phyloP scores from a whole-genome alignment of 2,329 filamentous ascomycete species.

The Stachybotrys elegans region DNA sequence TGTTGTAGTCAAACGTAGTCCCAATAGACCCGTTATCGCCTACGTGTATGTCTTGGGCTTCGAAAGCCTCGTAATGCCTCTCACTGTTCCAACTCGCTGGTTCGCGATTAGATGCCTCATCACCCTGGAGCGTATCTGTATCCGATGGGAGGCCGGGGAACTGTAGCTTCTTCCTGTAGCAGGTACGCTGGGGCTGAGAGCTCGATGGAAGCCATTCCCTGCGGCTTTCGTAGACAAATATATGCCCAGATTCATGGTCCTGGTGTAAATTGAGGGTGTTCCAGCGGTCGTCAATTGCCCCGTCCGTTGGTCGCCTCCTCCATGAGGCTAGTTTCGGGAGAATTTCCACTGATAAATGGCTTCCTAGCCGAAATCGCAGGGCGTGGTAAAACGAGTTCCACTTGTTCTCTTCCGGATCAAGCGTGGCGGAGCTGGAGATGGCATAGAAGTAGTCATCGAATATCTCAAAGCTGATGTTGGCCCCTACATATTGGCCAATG shows the following conservation, averaged over 20 bases:
- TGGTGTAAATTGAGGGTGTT: conserved; percentile 57
- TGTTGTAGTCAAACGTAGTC: conserved; percentile 43
- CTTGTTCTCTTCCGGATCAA: conserved; percentile 58
- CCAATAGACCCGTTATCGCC: conserved; percentile 37
- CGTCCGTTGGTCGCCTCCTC: conserved; percentile 63
- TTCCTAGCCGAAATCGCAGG: conserved; percentile 53
- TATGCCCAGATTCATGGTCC: conserved; percentile 52
- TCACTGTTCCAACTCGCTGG: conserved; percentile 28
- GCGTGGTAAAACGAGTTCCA: conserved; percentile 68
- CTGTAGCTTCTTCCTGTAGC: conserved; percentile 54
- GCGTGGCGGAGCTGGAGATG: conserved; percentile 59
- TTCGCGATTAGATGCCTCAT: not conserved
- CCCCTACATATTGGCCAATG: conserved; percentile 60
- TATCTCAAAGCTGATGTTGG: conserved; percentile 67
- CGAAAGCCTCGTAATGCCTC: conserved; percentile 12
- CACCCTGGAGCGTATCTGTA: conserved; percentile 32
- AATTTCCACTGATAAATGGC: conserved; percentile 32
- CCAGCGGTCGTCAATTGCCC: conserved; percentile 71
- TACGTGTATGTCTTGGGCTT: conserved; percentile 33
- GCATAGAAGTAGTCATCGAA: conserved; percentile 63
- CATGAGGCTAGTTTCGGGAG: conserved; percentile 42
- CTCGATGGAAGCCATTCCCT: conserved; percentile 57
- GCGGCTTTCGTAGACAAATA: conserved; percentile 62
- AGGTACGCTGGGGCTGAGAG: conserved; percentile 58
- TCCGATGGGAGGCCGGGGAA: conserved; percentile 25